Conservation (phyloP, 192 early-diverging fungal species). For the Backusella liffmaniae region DNA sequence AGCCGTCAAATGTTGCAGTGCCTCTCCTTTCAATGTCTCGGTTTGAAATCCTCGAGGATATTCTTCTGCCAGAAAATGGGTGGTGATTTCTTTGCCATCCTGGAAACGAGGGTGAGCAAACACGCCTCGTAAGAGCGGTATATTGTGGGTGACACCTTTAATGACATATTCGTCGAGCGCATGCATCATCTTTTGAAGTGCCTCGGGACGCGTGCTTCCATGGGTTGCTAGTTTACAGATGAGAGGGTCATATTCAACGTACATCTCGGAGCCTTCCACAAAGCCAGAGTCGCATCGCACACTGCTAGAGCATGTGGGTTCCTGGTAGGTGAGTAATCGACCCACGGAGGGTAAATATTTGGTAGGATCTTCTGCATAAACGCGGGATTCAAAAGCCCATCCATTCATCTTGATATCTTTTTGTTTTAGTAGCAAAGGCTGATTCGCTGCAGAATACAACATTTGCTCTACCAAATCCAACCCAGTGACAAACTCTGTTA, state of each 20-base stretch:
- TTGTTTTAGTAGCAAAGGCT: constrained; percentile 71
- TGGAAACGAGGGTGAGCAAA: constrained; percentile 69
- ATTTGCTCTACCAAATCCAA: constrained; percentile 94
- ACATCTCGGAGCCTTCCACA: constrained; percentile 88
- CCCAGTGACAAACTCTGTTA: constrained; percentile 79
- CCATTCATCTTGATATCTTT: constrained; percentile 76
- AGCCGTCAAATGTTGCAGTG: constrained; percentile 62
- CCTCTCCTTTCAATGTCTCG: constrained; percentile 50
- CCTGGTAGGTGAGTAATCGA: constrained; percentile 79
- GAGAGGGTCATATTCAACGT: constrained; percentile 96
- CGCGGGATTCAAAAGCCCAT: constrained; percentile 93
- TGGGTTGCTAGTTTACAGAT: constrained; percentile 94
- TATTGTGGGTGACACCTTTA: constrained; percentile 94
- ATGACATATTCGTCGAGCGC: constrained; percentile 92
- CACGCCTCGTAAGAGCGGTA: constrained; percentile 89
- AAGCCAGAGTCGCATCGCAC: constrained; percentile 95
- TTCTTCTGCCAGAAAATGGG: constrained; percentile 84
- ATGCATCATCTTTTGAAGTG: constrained; percentile 73
- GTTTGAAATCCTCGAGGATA: constrained; percentile 90
- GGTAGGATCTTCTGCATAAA: constrained; percentile 95
- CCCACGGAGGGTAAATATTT: constrained; percentile 94
- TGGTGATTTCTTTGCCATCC: constrained; percentile 69
- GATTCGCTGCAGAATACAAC: constrained; percentile 87
- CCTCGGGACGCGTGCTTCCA: constrained; percentile 70
- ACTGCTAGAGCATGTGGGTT: constrained; percentile 60